Evolutionary conservation across 176 grass and related monocot genomes (phyloP).

Genomic region (Saccharum officinarum): DNA sequence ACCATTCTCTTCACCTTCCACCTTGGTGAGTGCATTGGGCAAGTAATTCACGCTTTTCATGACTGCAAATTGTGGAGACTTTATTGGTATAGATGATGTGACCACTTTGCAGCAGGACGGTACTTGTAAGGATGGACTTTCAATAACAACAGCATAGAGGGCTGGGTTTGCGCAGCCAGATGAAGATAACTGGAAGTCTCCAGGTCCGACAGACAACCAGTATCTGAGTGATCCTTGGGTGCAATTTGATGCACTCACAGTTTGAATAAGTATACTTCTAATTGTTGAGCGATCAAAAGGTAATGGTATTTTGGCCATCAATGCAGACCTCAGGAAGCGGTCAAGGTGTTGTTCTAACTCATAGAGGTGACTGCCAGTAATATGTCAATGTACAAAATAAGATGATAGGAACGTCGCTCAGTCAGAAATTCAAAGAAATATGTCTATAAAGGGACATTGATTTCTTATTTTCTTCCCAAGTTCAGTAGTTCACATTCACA

Average conservation of each 20-base stretch:
- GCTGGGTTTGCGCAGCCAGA: constrained; percentile 56
- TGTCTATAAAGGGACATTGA: neutral
- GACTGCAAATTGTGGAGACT: constrained; percentile 66
- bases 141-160: constrained; percentile 69
- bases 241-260: constrained; percentile 74
- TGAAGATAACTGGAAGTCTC: constrained; percentile 86
- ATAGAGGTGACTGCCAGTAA: constrained; percentile 73
- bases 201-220: constrained; percentile 85
- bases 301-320: constrained; percentile 63
- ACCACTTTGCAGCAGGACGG: constrained; percentile 61
- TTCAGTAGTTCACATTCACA: neutral
- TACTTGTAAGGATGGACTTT: constrained; percentile 49
- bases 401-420: neutral
- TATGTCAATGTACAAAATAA: neutral
- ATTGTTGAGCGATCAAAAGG: constrained; percentile 70
- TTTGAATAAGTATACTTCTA: constrained; percentile 65
- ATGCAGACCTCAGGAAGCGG: constrained; percentile 75
- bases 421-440: constrained; percentile 17
- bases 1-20: constrained; percentile 82
- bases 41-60: constrained; percentile 92
- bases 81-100: constrained; percentile 88
- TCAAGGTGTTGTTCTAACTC: constrained; percentile 90
- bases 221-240: constrained; percentile 84
- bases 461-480: neutral
- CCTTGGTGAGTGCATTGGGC: constrained; percentile 71